Evolutionary conservation across 148 eudicot species (phyloP).

Genomic region (Nyssa sinensis): DNA sequence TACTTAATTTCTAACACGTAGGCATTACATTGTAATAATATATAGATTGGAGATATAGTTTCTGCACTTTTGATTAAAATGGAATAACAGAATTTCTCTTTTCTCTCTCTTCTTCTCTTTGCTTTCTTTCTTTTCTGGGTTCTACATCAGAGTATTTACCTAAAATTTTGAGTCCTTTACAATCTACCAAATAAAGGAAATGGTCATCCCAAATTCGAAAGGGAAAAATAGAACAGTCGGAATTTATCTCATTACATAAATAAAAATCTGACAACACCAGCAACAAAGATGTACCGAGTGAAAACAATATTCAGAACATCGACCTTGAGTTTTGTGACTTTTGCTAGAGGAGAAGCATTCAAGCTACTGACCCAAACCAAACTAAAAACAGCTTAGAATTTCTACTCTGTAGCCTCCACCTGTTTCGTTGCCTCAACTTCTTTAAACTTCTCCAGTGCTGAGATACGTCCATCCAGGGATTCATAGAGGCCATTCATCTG

Average conservation of each 20-base stretch:
- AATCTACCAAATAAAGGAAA: background rate
- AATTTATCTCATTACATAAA: background rate
- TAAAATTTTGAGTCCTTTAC: no score
- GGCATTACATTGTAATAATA: no score
- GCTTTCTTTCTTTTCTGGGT: no score
- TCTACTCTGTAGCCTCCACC: constrained; percentile 51
- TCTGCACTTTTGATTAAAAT: no score
- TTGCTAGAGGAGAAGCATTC: background rate
- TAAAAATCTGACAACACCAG: background rate
- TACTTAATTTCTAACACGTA: no score
- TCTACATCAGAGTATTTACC: no score
- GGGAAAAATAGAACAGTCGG: background rate
- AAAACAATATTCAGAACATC: background rate
- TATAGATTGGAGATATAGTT: no score
- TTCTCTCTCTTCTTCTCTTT: no score
- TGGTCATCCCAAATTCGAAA: background rate
- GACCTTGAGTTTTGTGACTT: background rate
- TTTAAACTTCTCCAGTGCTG: constrained; percentile 59
- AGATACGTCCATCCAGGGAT: constrained; percentile 63
- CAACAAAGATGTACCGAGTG: background rate
- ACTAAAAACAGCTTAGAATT: background rate
- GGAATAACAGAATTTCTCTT: no score
- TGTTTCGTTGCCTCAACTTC: constrained; percentile 53
- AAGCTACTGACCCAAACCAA: background rate
- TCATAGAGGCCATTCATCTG: constrained; percentile 59